A percentile compares a stretch with the other conserved stretches of the same genome.
phyloP scores from a whole-genome alignment of 2,329 filamentous ascomycete species.

The Penicillium sp. region DNA sequence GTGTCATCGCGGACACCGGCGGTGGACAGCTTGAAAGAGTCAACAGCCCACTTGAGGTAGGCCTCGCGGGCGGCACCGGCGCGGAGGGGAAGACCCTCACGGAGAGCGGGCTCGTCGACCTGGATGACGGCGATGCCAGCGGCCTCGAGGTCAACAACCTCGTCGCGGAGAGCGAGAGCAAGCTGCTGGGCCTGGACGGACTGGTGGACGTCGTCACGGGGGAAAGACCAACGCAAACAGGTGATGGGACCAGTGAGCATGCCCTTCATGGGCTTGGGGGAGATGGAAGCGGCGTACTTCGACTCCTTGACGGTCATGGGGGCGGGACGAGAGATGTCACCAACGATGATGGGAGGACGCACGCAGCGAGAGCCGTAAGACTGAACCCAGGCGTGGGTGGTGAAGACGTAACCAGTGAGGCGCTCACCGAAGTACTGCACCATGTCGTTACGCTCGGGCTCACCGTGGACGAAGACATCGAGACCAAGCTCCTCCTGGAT shows the following conservation, averaged over 20 bases:
- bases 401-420: conserved; percentile 95
- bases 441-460: conserved; percentile 99
- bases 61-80: conserved; percentile 89
- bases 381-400: conserved; percentile 92
- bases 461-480: conserved; percentile 95
- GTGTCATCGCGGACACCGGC: conserved; percentile 91
- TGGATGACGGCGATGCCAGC: conserved; percentile 97
- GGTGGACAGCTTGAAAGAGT: conserved; percentile 95
- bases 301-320: conserved; percentile 99
- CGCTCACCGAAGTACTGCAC: conserved; percentile 99
- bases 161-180: conserved; percentile 94
- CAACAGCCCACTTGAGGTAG: conserved; percentile 95
- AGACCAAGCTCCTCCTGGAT: conserved; percentile 97
- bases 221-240: conserved; percentile 99
- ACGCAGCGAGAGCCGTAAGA: conserved; percentile 98
- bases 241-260: conserved; percentile 99
- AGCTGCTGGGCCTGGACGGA: conserved; percentile 98
- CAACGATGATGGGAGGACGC: conserved; percentile 95
- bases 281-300: conserved; percentile 94
- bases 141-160: conserved; percentile 96
- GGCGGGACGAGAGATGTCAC: conserved; percentile 93
- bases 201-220: conserved; percentile 98
- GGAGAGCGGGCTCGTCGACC: conserved; percentile 97
- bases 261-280: conserved; percentile 99
- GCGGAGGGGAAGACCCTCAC: conserved; percentile 97